These are phyloP conservation scores for Tagetes patula DNA, from an alignment of 129 eudicot genomes.

Conservation along the genomic window DNA sequence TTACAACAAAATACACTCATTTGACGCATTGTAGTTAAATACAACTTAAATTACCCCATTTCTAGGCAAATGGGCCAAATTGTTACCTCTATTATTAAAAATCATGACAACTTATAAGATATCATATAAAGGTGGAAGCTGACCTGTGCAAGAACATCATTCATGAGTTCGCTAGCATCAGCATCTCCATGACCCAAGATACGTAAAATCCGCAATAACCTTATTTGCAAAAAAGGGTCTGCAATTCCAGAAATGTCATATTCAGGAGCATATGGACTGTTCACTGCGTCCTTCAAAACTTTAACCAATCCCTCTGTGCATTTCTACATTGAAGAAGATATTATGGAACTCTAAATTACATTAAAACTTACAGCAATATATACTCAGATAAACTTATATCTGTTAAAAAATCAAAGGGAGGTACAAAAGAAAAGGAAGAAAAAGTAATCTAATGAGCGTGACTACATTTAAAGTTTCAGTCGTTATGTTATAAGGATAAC, in stretches of 20 bases:
- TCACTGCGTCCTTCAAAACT: slow-evolving; percentile 82
- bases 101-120: slow-evolving; percentile 14
- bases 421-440: slow-evolving; percentile 1
- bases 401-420: background rate
- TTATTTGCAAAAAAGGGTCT: slow-evolving; percentile 94
- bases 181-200: slow-evolving; percentile 94
- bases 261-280: slow-evolving; percentile 98
- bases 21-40: background rate
- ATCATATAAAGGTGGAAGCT: slow-evolving; percentile 20
- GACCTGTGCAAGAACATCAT: slow-evolving; percentile 96
- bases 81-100: slow-evolving; percentile 8
- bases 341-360: slow-evolving; percentile 15
- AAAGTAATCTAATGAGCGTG: background rate
- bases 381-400: background rate
- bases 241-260: slow-evolving; percentile 91
- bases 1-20: background rate
- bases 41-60: background rate
- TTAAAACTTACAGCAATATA: slow-evolving; percentile 5
- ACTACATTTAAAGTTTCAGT: slow-evolving; percentile 1
- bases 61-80: background rate
- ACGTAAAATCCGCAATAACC: slow-evolving; percentile 75
- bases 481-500: background rate
- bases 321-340: slow-evolving; percentile 48
- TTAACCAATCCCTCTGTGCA: slow-evolving; percentile 86
- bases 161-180: slow-evolving; percentile 98